Percentiles rank a stretch among this genome's conserved stretches.
phyloP scores from a whole-genome alignment of 352 stramenopile genomes.

The Thalassiosira hispida region DNA sequence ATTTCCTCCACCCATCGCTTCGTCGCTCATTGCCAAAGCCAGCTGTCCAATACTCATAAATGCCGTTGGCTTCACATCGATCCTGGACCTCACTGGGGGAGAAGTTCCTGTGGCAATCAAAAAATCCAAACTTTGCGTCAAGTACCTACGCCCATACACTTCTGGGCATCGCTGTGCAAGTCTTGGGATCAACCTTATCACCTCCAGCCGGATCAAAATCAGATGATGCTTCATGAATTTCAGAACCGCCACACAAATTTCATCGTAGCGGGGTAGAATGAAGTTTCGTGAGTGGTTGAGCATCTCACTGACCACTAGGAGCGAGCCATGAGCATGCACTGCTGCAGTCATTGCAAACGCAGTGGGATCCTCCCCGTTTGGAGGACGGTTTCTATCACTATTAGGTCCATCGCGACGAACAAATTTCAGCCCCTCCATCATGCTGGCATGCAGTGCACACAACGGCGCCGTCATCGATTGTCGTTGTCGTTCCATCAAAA shows the following conservation, averaged over 20 bases:
- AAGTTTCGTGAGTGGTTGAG: conserved; percentile 95
- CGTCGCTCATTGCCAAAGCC: conserved; percentile 89
- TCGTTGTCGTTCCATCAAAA: conserved; percentile 82
- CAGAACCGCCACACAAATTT: conserved; percentile 93
- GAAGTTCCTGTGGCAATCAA: conserved; percentile 61
- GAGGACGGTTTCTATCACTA: conserved; percentile 15
- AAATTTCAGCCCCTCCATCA: conserved; percentile 73
- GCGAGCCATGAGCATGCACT: conserved; percentile 88
- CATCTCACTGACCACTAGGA: conserved; percentile 94
- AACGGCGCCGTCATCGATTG: conserved; percentile 70
- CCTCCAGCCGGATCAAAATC: conserved; percentile 87
- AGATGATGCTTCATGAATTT: conserved; percentile 91
- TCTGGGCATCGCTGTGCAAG: conserved; percentile 92
- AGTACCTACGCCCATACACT: conserved; percentile 93
- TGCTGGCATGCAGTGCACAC: conserved; percentile 75
- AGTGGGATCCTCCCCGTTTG: conserved; percentile 2
- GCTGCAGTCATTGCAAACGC: conserved; percentile 11
- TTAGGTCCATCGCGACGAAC: background rate
- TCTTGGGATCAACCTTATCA: conserved; percentile 91
- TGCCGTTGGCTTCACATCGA: conserved; percentile 86
- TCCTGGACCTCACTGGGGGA: conserved; percentile 42
- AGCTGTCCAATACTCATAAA: conserved; percentile 93
- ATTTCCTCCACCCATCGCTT: conserved; percentile 86
- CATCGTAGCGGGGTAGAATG: conserved; percentile 95
- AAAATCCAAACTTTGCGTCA: conserved; percentile 81